Base-by-base conservation (phyloP, 192 early-diverging fungal species). In the Backusella luteola region DNA sequence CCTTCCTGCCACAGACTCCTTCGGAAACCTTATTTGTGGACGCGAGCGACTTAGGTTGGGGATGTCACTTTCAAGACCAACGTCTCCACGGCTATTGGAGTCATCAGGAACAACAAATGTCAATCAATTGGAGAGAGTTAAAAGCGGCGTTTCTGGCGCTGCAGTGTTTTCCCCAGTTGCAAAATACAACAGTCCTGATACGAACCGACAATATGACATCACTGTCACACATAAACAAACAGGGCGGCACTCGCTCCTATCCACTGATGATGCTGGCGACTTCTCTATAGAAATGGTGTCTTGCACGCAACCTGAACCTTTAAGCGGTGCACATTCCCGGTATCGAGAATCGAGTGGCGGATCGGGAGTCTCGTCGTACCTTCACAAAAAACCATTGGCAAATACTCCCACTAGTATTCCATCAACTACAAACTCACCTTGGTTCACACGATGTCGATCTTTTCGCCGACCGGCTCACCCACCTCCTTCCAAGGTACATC, bases 91-190 rank as follows among this genome's bases (percentile, higher is more conserved):
- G 29, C 1, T 29, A 29, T 1, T 29, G 29, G 29, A 29, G 1
- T 29, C 29, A 29, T 29, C 29, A 29, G 1, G 29, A 29, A 1
- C 29, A 1, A 29, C 29, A 29, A 29, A 29, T 29, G 26, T 29
- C 29, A 21, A 81, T 84, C 75, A 84, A 81, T 35, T 79, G 69
- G 73, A 75, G 79, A 34, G 80, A 84, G 42, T n/a, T 84, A 6
- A 71, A 75, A 52, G 46, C 69, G 9, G 77, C 78, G 0, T 73
- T 71, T 32, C 38, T 74, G 1, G 49, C 76, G 1, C 69, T 59
- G 0, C 38, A 42, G 0, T 35, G 69, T 17, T 77, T 77, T 17
- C 34, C 46, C 0, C 21, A 71, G 11, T 8, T 77, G 1, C 23
- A 41, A 0, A 38, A 66, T 41, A 71, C 3, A 1, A 39, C 36